Conservation (phyloP, 2,329 filamentous ascomycete genomes). For the Aspergillus sp. region DNA sequence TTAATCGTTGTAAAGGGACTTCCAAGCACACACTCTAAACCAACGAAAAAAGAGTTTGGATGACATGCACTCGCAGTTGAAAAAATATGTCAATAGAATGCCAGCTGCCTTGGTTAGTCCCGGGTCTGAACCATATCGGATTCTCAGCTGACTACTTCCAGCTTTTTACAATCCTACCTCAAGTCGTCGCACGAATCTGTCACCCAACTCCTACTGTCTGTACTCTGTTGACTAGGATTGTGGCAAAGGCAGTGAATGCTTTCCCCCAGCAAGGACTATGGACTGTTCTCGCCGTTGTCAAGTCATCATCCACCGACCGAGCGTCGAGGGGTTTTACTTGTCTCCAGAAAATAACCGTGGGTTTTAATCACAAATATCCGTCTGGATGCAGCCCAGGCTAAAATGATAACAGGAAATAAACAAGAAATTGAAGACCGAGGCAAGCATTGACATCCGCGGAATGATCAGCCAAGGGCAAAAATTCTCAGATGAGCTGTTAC, state of each 20-base stretch:
- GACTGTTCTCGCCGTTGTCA: conserved; percentile 84
- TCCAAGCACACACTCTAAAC: conserved; percentile 47
- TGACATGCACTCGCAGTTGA: conserved; percentile 70
- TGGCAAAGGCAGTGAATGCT: conserved; percentile 79
- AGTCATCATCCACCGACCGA: conserved; percentile 73
- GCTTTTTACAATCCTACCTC: conserved; percentile 69
- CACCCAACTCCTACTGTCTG: conserved; percentile 80
- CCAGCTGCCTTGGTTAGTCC: conserved; percentile 45
- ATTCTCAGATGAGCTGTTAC: conserved; percentile 76
- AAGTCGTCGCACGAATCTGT: conserved; percentile 93
- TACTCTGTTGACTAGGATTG: conserved; percentile 72
- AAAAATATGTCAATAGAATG: conserved; percentile 68
- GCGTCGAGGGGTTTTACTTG: conserved; percentile 52
- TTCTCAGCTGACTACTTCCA: conserved; percentile 27
- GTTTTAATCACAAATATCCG: conserved; percentile 5
- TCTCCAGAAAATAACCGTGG: conserved; percentile 42
- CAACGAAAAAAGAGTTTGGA: conserved; percentile 65
- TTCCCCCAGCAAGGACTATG: conserved; percentile 91
- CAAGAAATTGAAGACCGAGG: conserved; percentile 48
- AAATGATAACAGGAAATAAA: conserved; percentile 45
- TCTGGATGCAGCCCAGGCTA: conserved; percentile 10
- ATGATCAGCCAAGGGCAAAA: conserved; percentile 78
- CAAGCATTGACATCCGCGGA: conserved; percentile 61
- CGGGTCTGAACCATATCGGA: background rate
- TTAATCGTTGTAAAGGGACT: conserved; percentile 32